These are phyloP conservation scores for Coemansia javaensis DNA, from an alignment of 192 early-diverging fungal genomes.

Conservation along the genomic window DNA sequence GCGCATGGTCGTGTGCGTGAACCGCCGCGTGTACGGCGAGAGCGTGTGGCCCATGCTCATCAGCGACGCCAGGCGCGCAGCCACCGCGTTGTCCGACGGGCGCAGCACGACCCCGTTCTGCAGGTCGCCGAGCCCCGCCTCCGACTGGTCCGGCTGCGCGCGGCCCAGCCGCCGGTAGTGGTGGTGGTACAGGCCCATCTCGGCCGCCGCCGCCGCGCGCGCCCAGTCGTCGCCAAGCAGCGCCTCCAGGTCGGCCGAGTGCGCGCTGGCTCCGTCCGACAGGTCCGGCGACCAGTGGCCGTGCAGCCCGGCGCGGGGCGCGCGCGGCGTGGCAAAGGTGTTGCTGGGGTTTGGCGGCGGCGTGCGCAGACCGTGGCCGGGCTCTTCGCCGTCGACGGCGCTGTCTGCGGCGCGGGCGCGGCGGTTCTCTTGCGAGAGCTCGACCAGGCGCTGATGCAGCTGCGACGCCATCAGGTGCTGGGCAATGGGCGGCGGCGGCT, in stretches of 20 bases:
- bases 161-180: not conserved
- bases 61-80: constrained; percentile 82
- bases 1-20: constrained; percentile 78
- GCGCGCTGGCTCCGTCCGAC: constrained; percentile 9
- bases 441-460: constrained; percentile 38
- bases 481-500: constrained; percentile 16
- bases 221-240: constrained; percentile 47
- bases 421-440: constrained; percentile 18
- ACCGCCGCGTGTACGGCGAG: constrained; percentile 71
- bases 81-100: constrained; percentile 73
- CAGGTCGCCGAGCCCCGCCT: constrained; percentile 15
- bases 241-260: constrained; percentile 32
- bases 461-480: constrained; percentile 41
- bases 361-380: not conserved
- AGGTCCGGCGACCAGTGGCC: too few species aligned
- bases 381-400: not conserved
- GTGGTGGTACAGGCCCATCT: constrained; percentile 20
- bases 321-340: too few species aligned
- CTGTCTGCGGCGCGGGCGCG: not conserved
- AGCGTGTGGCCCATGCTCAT: constrained; percentile 84
- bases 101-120: constrained; percentile 55
- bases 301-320: not conserved
- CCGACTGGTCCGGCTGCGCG: constrained; percentile 7
- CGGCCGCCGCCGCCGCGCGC: constrained; percentile 33
- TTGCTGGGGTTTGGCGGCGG: not conserved